These are phyloP conservation scores for Solanum hybrid DNA, from an alignment of 305 asterid species.

Conservation along the genomic window DNA sequence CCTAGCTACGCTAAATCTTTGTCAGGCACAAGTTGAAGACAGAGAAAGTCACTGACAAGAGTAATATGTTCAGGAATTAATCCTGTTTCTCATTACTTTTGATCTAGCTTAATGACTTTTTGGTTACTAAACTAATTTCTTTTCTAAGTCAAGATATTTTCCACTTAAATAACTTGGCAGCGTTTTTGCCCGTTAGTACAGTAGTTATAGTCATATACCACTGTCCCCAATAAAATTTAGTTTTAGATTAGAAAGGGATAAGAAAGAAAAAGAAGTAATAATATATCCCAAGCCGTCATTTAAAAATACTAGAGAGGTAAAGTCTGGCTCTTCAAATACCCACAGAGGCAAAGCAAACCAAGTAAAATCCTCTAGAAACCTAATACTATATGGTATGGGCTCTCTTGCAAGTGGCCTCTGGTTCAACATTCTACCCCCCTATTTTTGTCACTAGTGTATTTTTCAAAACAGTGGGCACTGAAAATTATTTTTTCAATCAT, in stretches of 20 bases:
- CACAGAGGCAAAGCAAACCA: constrained; percentile 6
- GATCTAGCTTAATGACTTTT: neutral
- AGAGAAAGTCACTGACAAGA: neutral
- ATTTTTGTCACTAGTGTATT: constrained; percentile 6
- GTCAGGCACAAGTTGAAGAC: neutral
- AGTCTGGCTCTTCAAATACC: neutral
- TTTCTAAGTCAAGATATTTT: neutral
- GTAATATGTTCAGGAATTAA: neutral
- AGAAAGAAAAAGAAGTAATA: neutral
- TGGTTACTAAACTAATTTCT: neutral
- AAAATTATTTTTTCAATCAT: neutral
- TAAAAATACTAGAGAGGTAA: neutral
- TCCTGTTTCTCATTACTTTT: neutral
- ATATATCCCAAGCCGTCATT: neutral
- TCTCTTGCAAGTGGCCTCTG: constrained; percentile 20
- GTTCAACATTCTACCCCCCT: constrained; percentile 6
- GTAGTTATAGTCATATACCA: neutral
- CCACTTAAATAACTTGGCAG: neutral
- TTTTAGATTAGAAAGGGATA: neutral
- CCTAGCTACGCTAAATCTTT: neutral
- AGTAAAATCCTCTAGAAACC: neutral
- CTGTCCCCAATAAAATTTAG: neutral
- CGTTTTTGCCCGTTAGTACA: neutral
- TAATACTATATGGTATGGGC: constrained; percentile 7
- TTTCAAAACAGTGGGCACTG: neutral